A percentile compares a stretch with the other conserved stretches of the same genome.
These are phyloP conservation scores for Pseudoneurospora amorphoporcata DNA, from an alignment of 495 filamentous ascomycete genomes.

Conservation along the genomic window DNA sequence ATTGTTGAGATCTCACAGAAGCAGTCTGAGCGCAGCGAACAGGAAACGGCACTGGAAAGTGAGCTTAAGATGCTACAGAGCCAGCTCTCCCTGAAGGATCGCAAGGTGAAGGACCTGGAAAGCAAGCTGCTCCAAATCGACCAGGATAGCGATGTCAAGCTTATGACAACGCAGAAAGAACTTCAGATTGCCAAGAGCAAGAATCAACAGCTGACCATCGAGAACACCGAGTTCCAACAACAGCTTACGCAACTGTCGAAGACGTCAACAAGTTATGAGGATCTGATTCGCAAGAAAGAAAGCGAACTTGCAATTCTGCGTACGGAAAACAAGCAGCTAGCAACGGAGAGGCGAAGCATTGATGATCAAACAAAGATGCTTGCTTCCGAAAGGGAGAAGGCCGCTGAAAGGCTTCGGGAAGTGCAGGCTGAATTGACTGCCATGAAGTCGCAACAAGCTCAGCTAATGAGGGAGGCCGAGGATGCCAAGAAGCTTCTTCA, in stretches of 20 bases:
- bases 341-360: conserved; percentile 63
- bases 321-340: conserved; percentile 67
- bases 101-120: conserved; percentile 83
- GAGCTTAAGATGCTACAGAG: conserved; percentile 90
- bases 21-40: conserved; percentile 57
- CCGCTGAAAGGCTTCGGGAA: conserved; percentile 67
- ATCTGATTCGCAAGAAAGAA: conserved; percentile 84
- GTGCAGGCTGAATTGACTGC: conserved; percentile 81
- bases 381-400: conserved; percentile 64
- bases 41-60: conserved; percentile 62
- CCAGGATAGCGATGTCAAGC: conserved; percentile 81
- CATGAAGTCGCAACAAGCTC: conserved; percentile 69
- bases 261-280: conserved; percentile 90
- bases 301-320: conserved; percentile 82
- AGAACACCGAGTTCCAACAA: conserved; percentile 75
- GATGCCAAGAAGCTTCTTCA: conserved; percentile 82
- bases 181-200: conserved; percentile 59
- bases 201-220: conserved; percentile 63
- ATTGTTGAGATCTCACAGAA: conserved; percentile 55
- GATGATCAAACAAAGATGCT: conserved; percentile 66
- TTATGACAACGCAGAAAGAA: conserved; percentile 73
- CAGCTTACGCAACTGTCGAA: conserved; percentile 80
- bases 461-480: conserved; percentile 77
- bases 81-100: conserved; percentile 78
- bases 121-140: conserved; percentile 73